These are phyloP conservation scores for Ilex asprella DNA, from an alignment of 257 asterid species.

Conservation along the genomic window DNA sequence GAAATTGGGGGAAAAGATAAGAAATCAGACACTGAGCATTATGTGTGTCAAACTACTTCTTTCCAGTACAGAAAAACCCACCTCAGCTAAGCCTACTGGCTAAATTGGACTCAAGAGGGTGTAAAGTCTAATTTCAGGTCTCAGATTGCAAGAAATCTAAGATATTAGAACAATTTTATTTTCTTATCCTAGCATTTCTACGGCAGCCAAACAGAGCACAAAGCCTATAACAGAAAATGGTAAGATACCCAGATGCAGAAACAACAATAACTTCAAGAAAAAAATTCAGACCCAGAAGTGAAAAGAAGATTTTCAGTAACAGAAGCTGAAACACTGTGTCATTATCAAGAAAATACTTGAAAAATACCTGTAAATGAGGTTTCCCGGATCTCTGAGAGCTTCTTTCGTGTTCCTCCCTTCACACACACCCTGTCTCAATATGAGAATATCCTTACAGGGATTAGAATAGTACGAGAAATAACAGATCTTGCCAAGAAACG, in stretches of 20 bases:
- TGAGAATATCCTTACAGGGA: not conserved
- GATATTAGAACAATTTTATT: not conserved
- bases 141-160: not conserved
- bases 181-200: not conserved
- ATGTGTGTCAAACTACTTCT: too few relatives aligned
- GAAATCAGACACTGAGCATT: too few relatives aligned
- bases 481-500: slow-evolving; percentile 36
- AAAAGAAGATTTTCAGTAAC: slow-evolving; percentile 13
- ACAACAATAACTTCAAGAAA: too few relatives aligned
- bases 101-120: not conserved
- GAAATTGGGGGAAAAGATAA: too few relatives aligned
- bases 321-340: not conserved
- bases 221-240: not conserved
- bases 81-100: not conserved
- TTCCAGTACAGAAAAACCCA: too few relatives aligned
- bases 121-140: not conserved
- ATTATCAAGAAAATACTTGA: not conserved
- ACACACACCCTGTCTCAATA: slow-evolving; percentile 10
- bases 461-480: slow-evolving; percentile 7
- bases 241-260: too few relatives aligned
- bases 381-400: slow-evolving; percentile 20
- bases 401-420: slow-evolving; percentile 4
- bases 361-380: slow-evolving; percentile 23
- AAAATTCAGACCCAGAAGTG: not conserved
- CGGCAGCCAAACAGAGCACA: not conserved